Conservation (phyloP, 192 early-diverging fungal genomes). For the Entomortierella beljakovae region DNA sequence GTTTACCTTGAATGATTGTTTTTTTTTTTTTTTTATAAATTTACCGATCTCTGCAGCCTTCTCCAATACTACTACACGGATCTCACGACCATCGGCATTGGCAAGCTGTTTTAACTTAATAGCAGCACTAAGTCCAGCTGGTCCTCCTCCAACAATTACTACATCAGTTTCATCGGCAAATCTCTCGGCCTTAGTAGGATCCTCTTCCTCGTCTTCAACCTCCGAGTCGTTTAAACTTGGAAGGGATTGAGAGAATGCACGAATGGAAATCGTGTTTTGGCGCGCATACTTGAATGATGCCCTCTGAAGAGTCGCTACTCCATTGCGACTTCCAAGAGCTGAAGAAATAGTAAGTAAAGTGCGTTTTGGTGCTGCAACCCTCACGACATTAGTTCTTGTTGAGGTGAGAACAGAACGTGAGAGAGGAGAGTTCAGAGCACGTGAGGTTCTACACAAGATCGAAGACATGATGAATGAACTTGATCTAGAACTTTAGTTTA, state of each 20-base stretch:
- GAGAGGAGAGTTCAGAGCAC: slow-evolving; percentile 30
- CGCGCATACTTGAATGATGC: slow-evolving; percentile 6
- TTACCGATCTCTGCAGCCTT: slow-evolving; percentile 93
- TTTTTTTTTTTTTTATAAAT: too few species aligned
- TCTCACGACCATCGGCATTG: slow-evolving; percentile 80
- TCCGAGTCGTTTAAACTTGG: slow-evolving; percentile 31
- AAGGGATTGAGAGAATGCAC: slow-evolving; percentile 43
- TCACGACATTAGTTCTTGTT: slow-evolving; percentile 9
- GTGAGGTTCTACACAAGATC: slow-evolving; percentile 40
- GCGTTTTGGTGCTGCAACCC: slow-evolving; percentile 40
- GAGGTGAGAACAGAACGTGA: slow-evolving; percentile 9
- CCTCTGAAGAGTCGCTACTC: background rate
- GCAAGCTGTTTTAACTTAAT: slow-evolving; percentile 96
- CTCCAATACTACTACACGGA: slow-evolving; percentile 92
- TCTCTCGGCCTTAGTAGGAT: slow-evolving; percentile 66
- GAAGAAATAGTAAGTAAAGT: slow-evolving; percentile 39
- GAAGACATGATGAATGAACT: slow-evolving; percentile 38
- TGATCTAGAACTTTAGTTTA: slow-evolving; percentile 5
- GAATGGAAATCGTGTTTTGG: slow-evolving; percentile 15
- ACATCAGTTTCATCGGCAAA: slow-evolving; percentile 94
- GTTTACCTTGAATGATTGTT: background rate
- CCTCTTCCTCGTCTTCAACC: slow-evolving; percentile 58
- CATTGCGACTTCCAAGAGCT: slow-evolving; percentile 24
- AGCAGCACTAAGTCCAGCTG: slow-evolving; percentile 93
- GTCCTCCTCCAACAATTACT: slow-evolving; percentile 95